Evolutionary conservation across 2,329 filamentous ascomycete genomes (phyloP), one percentile per base, ranked within the genome.

Genomic region (Talaromyces sp.): DNA sequence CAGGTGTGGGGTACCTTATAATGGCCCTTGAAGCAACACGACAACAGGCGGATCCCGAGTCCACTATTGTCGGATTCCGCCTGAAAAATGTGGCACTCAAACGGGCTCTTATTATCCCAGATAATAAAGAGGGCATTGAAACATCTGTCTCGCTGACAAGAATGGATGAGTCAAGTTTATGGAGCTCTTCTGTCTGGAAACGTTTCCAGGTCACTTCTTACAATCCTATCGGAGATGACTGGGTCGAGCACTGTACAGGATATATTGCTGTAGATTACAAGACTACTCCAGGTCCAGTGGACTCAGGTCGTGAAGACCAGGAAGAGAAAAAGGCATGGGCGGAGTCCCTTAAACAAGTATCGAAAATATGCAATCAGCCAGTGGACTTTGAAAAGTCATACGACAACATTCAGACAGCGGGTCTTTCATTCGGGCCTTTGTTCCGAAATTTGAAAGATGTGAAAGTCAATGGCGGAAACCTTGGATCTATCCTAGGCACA

Each of bases 191-290:
- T 19, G 49, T 58, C 1, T 73, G 71, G 71, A 68, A 64, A 8
- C 66, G 65, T n/a, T 75, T 75, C 58, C 63, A 66, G 4, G 67
- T 74, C 22, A 67, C 64, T 57, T 75, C 72, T 1, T 73, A 71
- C 60, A 69, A 71, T 56, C 58, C 64, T 4, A 64, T 63, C 10
- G 67, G 65, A 10, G 65, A 71, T 22, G 63, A 69, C 13, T 76
- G 73, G 74, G 70, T 68, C 28, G 71, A 76, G 52, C 72, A 77
- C 61, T 75, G 73, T 61, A 66, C 64, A 42, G 75, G 73, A 0
- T 65, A 70, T 33, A 68, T 76, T 22, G 60, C 65, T 6, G 61
- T 70, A 7, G 70, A 75, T 33, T 61, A 63, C 27, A 51, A 61
- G n/a, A 54, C 58, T 8, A 61, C 62, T 27, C 33, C 60, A 1